These are phyloP conservation scores for Saturnispora hagleri DNA, from an alignment of 805 yeast species.

Conservation along the genomic window DNA sequence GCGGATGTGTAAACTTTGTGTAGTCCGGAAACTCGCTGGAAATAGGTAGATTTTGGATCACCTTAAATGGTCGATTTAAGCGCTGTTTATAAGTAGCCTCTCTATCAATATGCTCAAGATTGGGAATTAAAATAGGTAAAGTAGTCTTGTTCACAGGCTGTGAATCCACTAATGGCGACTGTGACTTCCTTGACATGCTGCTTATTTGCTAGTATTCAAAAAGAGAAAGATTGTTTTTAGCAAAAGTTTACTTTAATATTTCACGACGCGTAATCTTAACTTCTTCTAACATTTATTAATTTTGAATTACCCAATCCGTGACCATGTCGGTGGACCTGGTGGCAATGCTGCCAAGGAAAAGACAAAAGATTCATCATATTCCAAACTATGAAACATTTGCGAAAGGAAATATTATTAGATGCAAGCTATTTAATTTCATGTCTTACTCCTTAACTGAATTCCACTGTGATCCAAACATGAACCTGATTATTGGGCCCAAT, in stretches of 20 bases:
- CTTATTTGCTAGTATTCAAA: neutral
- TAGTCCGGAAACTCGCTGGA: constrained; percentile 55
- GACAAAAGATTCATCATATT: neutral
- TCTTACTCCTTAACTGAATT: constrained; percentile 65
- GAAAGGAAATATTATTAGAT: constrained; percentile 41
- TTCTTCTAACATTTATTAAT: neutral
- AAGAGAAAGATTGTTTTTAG: neutral
- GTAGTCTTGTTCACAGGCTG: constrained; percentile 13
- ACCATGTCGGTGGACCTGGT: constrained; percentile 1
- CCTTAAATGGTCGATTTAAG: constrained; percentile 50
- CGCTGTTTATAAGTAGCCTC: constrained; percentile 24
- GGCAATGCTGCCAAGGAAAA: neutral
- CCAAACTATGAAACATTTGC: constrained; percentile 26
- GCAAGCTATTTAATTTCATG: constrained; percentile 53
- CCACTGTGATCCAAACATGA: constrained; percentile 69
- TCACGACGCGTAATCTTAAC: neutral
- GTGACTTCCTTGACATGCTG: neutral
- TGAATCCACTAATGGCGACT: neutral
- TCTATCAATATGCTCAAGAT: constrained; percentile 23
- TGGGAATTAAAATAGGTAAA: constrained; percentile 22
- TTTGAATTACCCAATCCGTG: neutral
- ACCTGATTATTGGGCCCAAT: constrained; percentile 92
- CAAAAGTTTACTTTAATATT: neutral
- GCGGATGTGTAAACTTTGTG: constrained; percentile 51
- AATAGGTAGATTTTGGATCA: constrained; percentile 58